Conservation (phyloP, 2,329 filamentous ascomycete species). For the Ilyonectria robusta region DNA sequence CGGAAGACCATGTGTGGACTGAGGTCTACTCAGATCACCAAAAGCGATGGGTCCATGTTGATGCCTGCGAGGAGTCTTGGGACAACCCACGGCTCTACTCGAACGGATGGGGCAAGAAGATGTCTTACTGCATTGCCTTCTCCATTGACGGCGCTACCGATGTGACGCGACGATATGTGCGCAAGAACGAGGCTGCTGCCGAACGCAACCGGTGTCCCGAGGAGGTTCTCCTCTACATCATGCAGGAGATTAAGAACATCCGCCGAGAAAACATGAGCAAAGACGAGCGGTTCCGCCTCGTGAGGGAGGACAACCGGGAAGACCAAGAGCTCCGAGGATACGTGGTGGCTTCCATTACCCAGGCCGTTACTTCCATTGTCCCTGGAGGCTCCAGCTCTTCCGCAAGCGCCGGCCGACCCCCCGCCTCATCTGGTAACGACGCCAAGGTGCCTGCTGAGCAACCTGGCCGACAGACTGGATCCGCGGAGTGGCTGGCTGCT, state of each 20-base stretch:
- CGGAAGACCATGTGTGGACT: constrained; percentile 97
- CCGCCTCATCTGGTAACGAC: constrained; percentile 61
- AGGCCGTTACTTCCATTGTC: constrained; percentile 78
- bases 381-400: constrained; percentile 60
- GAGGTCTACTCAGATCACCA: constrained; percentile 97
- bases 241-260: constrained; percentile 90
- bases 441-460: constrained; percentile 74
- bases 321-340: constrained; percentile 82
- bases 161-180: constrained; percentile 77
- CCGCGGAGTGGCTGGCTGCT: constrained; percentile 66
- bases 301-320: constrained; percentile 84
- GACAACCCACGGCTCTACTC: constrained; percentile 94
- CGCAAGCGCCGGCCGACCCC: constrained; percentile 37
- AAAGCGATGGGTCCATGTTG: constrained; percentile 95
- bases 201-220: constrained; percentile 87
- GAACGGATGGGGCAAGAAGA: constrained; percentile 96
- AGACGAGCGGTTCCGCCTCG: constrained; percentile 84
- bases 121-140: constrained; percentile 97
- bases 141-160: constrained; percentile 86
- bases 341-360: constrained; percentile 80
- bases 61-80: constrained; percentile 95
- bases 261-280: constrained; percentile 89
- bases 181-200: constrained; percentile 79
- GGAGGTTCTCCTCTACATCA: constrained; percentile 90
- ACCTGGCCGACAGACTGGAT: constrained; percentile 66